Base-by-base conservation (phyloP, 2,329 filamentous ascomycete species). In the Lecanicillium sp. region DNA sequence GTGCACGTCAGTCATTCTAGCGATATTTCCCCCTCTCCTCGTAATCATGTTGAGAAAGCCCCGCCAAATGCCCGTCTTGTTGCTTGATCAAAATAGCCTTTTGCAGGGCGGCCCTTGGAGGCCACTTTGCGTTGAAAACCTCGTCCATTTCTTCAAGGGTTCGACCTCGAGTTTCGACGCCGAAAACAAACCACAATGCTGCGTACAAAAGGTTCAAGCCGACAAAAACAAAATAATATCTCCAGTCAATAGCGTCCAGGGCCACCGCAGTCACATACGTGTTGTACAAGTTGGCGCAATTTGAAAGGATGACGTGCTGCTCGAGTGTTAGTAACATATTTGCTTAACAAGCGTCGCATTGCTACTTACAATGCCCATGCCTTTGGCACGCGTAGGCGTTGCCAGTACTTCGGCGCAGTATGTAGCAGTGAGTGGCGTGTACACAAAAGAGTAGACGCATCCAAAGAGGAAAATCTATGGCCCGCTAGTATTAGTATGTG, bases 401-500 rank as follows among this genome's bases (percentile, higher is more conserved):
- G 49, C 43, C 5, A 61, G 44, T 0, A 58, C 57, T 41, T 61
- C 58, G 0, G 55, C 58, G 17, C 57, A 58, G 35, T 60, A 61
- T 16, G 59, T 59, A 17, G 52, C 54, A 13, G 58, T 56, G 3
- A 72, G 54, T 0, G 70, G 67, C 0, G 68, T 73, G 62, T 67
- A 71, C 2, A 68, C 67, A 17, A 72, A 65, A 0, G 65, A 69
- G 48, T 71, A 73, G 2, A 68, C 64, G 20, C 70, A 64, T 3
- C 68, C 68, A 30, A 73, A 74, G 7, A 74, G 56, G 47, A 70
- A 73, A 32, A 75, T 69, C 49, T 58, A 11, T 20, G 28, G 9
- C 11, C 7, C 7, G 11, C 6, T 7, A 20, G 16, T 33, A 22
- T 33, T 33, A 33, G 37, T 19, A 20, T 11, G 14, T n/a, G 5